Percentiles rank a stretch among this genome's conserved stretches.
Conservation (phyloP, 257 asterid species). For the Solanum pimpinellifolium region DNA sequence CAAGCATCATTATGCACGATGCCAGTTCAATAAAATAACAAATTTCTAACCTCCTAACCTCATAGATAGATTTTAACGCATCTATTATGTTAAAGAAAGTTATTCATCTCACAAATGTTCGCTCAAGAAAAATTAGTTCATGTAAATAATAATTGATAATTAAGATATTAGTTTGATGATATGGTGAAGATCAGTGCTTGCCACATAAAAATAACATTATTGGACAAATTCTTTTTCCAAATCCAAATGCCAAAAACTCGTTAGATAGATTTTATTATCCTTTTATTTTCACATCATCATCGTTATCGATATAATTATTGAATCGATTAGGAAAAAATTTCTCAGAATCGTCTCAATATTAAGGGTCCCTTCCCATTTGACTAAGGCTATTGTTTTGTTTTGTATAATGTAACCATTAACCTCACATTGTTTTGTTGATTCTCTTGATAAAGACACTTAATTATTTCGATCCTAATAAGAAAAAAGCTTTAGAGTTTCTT, state of each 20-base stretch:
- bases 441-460: not conserved
- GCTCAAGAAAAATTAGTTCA: too few relatives aligned
- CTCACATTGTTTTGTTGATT: not conserved
- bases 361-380: not conserved
- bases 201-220: not conserved
- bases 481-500: not conserved
- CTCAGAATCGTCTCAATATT: not conserved
- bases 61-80: not conserved
- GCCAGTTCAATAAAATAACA: too few relatives aligned
- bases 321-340: not conserved
- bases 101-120: too few relatives aligned
- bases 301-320: too few relatives aligned
- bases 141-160: too few relatives aligned
- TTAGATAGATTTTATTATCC: not conserved
- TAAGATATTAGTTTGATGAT: too few relatives aligned
- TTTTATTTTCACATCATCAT: not conserved
- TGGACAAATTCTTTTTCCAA: conserved; percentile 9
- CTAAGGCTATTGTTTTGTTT: too few relatives aligned
- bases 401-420: too few relatives aligned
- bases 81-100: too few relatives aligned
- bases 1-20: not conserved
- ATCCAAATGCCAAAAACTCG: not conserved
- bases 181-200: too few relatives aligned
- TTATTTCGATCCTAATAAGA: too few relatives aligned
- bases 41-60: not conserved